Evolutionary conservation across 371 early-diverging fungal species (phyloP), one percentile per base, ranked within the genome.

Genomic region (Choanephora cucurbitarum): DNA sequence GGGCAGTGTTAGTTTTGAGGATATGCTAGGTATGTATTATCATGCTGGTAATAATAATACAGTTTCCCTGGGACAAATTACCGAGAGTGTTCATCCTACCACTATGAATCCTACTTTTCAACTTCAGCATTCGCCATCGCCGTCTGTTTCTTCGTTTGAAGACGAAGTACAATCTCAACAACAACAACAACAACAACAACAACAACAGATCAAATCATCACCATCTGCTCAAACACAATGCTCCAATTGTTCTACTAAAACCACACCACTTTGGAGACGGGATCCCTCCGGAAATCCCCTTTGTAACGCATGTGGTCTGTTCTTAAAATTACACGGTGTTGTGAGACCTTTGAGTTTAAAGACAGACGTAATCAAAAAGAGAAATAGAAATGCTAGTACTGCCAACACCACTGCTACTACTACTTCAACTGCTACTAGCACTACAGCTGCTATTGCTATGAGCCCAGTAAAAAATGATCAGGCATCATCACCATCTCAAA

Each of bases 251-350:
- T 47, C 45, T 13, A 69, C 69, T 0, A 48, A 50, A 17, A 61
- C 57, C 17, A 69, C 69, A 24, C 69, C 69, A 3, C 45, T 69
- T 1, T 69, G 69, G 69, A 33, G 69, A 18, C 46, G 69, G 23
- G 62, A 62, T 51, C 62, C 69, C 8, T 22, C 48, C 4, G 69
- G 69, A 15, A 52, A 61, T 19, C 59, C 62, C 19, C 49, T 69
- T 10, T 69, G 69, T 23, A 69, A 69, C 50, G 69, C 69, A 17
- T 69, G 69, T 40, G 69, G 69, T 2, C 44, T 69, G 9, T 69
- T 69, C 21, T 49, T 65, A 6, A 69, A 69, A 44, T 39, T 69
- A 13, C 69, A 69, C 54, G 69, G 69, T 15, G 66, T 69, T 4
- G 62, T 69, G 1, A 33, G 69, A 28, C 69, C 69, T 9, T 55